These are phyloP conservation scores for Hyaloperonospora brassicae DNA, from an alignment of 352 stramenopile species.

Conservation along the genomic window DNA sequence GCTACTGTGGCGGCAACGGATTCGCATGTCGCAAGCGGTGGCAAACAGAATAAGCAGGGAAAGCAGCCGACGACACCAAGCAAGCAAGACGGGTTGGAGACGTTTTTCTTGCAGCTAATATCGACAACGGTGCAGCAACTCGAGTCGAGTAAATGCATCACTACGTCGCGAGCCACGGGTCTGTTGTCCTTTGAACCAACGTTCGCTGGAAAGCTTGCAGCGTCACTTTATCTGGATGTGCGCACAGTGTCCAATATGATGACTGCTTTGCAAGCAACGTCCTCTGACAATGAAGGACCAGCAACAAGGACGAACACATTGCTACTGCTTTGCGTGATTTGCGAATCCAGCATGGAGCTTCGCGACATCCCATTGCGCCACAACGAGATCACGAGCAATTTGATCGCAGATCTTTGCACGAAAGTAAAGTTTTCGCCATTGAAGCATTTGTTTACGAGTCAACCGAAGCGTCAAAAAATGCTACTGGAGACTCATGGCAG, in stretches of 20 bases:
- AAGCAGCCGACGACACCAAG: conserved; percentile 15
- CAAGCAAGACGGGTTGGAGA: conserved; percentile 30
- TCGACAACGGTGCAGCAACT: conserved; percentile 73
- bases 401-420: conserved; percentile 43
- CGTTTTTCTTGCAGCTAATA: conserved; percentile 84
- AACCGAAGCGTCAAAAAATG: conserved; percentile 44
- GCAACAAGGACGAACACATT: conserved; percentile 17
- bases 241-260: conserved; percentile 76
- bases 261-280: conserved; percentile 23
- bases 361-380: conserved; percentile 93
- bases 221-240: conserved; percentile 95
- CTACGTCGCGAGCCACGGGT: conserved; percentile 2
- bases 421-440: conserved; percentile 57
- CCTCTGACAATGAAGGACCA: conserved; percentile 7
- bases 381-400: conserved; percentile 91
- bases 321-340: conserved; percentile 45
- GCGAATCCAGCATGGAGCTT: conserved; percentile 86
- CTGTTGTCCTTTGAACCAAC: conserved; percentile 67
- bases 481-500: conserved; percentile 72
- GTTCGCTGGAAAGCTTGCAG: conserved; percentile 87
- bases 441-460: conserved; percentile 38
- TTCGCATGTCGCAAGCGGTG: conserved; percentile 1
- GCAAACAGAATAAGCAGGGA: conserved; percentile 19
- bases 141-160: conserved; percentile 80
- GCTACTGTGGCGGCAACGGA: not conserved